Evolutionary conservation across 1,284 basidiomycete genomes (phyloP), one percentile per base, ranked within the genome.

Genomic region (Rhodofomes roseus): DNA sequence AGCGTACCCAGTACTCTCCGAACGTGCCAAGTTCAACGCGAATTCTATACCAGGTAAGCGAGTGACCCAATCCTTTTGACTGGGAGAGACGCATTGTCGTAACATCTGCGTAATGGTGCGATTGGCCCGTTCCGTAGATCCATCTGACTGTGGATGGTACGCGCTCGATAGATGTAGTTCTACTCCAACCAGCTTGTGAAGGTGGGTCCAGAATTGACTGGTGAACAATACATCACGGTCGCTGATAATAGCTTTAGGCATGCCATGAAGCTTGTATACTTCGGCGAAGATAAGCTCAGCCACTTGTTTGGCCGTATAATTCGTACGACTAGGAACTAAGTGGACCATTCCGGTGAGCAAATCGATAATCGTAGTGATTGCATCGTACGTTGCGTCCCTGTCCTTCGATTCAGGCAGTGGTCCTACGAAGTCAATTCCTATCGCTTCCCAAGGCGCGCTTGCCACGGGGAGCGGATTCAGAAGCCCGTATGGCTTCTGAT

Each of bases 91-190:
- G 39, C 70, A 73, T 31, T 71, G 68, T 0, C 76, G 39, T 1
- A 79, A 51, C 71, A 78, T 76, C 44, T 77, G 74, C 1, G 65
- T 72, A 1, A 78, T 61, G 0, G 74, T 77, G 0, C 69, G 57
- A 55, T 78, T 79, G 0, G 73, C 74, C 0, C 71, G 66, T 63
- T 79, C 76, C 0, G 74, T 77, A 0, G 71, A 60, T 0, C 77
- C 76, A 58, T 80, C 77, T 0, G 73, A 75, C 57, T 81, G 65
- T 0, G 79, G 79, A 58, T 82, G 79, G 52, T 75, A 82, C 0
- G 76, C 65, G 8, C 74, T 75, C 0, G 76, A 80, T 72, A 81
- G 72, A 1, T 61, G 48, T 1, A 80, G 65, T 39, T 76, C 65
- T 3, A 68, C 67, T 0, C 74, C 70, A 1, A 77, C 60, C 1